These are phyloP conservation scores for Myrica gale DNA, from an alignment of 306 rosid species.

Conservation along the genomic window DNA sequence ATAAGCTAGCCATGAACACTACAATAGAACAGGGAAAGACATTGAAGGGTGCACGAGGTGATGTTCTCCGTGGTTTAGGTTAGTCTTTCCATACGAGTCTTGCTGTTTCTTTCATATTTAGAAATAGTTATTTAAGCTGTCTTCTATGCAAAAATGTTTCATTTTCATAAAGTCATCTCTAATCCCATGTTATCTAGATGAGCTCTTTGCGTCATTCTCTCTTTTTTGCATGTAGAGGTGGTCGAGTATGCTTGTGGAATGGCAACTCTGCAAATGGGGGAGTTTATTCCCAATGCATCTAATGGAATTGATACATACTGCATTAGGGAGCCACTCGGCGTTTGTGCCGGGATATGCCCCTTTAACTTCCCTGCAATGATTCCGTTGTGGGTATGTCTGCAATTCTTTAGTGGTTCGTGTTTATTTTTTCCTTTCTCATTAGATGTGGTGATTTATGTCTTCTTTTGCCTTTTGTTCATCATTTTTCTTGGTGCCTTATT, in stretches of 20 bases:
- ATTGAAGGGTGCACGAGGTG: slow-evolving; percentile 57
- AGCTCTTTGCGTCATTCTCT: slow-evolving; percentile 12
- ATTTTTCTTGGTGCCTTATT: no score
- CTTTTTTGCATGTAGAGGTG: slow-evolving; percentile 49
- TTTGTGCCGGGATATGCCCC: slow-evolving; percentile 83
- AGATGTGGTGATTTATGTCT: no score
- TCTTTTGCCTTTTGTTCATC: no score
- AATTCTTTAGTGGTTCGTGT: slow-evolving; percentile 8
- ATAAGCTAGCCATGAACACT: slow-evolving; percentile 59
- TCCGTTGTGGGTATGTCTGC: slow-evolving; percentile 68
- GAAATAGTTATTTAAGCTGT: not conserved
- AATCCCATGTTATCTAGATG: slow-evolving; percentile 2
- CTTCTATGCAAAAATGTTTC: no score
- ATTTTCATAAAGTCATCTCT: not conserved
- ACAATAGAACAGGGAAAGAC: slow-evolving; percentile 66
- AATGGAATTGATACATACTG: slow-evolving; percentile 65
- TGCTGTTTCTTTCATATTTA: slow-evolving; percentile 20
- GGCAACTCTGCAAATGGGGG: slow-evolving; percentile 66
- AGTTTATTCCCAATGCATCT: slow-evolving; percentile 60
- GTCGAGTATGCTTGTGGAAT: slow-evolving; percentile 74
- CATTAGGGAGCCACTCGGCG: slow-evolving; percentile 82
- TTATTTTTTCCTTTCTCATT: slow-evolving; percentile 13
- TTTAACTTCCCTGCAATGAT: slow-evolving; percentile 55
- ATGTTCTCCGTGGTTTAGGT: slow-evolving; percentile 74
- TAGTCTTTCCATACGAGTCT: slow-evolving; percentile 30